Evolutionary conservation across 306 rosid species (phyloP).

Genomic region (Glycine tomentella): DNA sequence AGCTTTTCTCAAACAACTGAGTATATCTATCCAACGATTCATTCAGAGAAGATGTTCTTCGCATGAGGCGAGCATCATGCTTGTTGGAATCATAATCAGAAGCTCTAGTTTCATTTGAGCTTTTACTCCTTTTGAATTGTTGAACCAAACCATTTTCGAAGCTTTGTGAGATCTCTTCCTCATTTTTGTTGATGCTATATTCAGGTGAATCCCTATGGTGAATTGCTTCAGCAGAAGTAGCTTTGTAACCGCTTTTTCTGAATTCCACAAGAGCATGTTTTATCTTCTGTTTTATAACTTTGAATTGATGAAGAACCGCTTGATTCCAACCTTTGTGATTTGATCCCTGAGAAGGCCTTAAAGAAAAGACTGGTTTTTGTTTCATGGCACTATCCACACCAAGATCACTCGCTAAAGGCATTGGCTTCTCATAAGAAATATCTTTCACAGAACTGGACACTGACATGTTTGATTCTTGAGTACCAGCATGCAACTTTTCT

Average conservation of each 20-base stretch:
- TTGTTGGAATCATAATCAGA: conserved; percentile 49
- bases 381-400: conserved; percentile 34
- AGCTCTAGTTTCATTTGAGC: conserved; percentile 45
- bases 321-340: conserved; percentile 86
- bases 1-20: conserved; percentile 66
- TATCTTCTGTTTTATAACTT: conserved; percentile 76
- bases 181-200: conserved; percentile 35
- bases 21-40: conserved; percentile 77
- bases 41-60: conserved; percentile 67
- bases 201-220: conserved; percentile 40
- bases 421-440: conserved; percentile 33
- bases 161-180: conserved; percentile 52
- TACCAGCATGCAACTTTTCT: conserved; percentile 47
- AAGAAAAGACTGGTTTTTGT: conserved; percentile 46
- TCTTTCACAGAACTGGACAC: conserved; percentile 51
- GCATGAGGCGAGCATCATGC: conserved; percentile 45
- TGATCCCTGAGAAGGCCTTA: conserved; percentile 49
- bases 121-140: conserved; percentile 37
- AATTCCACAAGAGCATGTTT: conserved; percentile 69
- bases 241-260: conserved; percentile 55
- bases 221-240: conserved; percentile 45
- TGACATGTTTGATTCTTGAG: conserved; percentile 46
- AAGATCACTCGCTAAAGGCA: conserved; percentile 37
- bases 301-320: conserved; percentile 75
- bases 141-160: conserved; percentile 41